Percentiles rank a stretch among this genome's conserved stretches.
Evolutionary conservation across 768 basidiomycete genomes (phyloP).

Genomic region (Phaeolepiota aurea): DNA sequence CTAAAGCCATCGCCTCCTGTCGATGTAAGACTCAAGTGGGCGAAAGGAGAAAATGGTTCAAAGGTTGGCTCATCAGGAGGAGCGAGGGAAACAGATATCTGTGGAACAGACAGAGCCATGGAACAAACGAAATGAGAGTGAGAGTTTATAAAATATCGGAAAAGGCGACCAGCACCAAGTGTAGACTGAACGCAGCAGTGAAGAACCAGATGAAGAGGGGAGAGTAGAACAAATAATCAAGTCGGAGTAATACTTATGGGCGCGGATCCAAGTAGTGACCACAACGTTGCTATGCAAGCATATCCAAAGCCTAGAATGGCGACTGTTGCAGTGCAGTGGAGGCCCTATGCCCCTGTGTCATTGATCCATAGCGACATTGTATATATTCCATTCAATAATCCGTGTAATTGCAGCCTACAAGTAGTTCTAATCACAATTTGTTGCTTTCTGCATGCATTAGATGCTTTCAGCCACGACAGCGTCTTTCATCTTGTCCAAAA

Average conservation of each 20-base stretch:
- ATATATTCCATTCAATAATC: too few species aligned
- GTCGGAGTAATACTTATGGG: too few species aligned
- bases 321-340: too few species aligned
- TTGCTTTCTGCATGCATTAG: slow-evolving; percentile 7
- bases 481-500: slow-evolving; percentile 45
- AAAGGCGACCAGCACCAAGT: slow-evolving; percentile 48
- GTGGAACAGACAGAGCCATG: slow-evolving; percentile 45
- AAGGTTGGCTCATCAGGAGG: slow-evolving; percentile 40
- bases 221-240: too few species aligned
- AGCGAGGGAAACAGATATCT: slow-evolving; percentile 64
- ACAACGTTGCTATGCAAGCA: too few species aligned
- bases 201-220: background rate
- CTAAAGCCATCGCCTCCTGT: slow-evolving; percentile 44
- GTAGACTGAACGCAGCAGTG: background rate
- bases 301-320: too few species aligned
- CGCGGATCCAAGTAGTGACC: background rate
- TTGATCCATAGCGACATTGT: too few species aligned
- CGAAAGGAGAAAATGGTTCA: slow-evolving; percentile 56
- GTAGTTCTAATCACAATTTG: too few species aligned
- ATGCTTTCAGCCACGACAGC: slow-evolving; percentile 31
- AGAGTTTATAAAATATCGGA: slow-evolving; percentile 9
- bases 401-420: too few species aligned
- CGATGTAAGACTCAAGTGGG: background rate
- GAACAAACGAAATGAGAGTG: slow-evolving; percentile 9
- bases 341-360: too few species aligned